A percentile compares a stretch with the other conserved stretches of the same genome.
phyloP scores from a whole-genome alignment of 495 filamentous ascomycete genomes.

The Penicillium daleae region DNA sequence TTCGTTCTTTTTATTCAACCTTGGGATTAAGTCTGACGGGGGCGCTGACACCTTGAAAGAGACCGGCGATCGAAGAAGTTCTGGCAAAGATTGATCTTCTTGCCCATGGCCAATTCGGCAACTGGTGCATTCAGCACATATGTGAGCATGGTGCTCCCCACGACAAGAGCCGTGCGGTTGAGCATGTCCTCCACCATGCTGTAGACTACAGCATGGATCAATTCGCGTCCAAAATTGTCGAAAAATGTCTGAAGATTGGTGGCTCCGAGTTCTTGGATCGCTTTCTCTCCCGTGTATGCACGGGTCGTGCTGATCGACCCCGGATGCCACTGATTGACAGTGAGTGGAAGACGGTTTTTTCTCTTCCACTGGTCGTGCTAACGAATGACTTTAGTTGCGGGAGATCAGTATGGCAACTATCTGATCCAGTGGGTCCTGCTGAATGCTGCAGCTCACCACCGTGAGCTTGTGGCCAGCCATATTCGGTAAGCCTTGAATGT shows the following conservation, averaged over 20 bases:
- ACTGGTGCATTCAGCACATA: slow-evolving; percentile 99
- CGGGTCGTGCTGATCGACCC: slow-evolving; percentile 85
- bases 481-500: slow-evolving; percentile 61
- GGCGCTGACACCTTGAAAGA: slow-evolving; percentile 59
- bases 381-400: slow-evolving; percentile 67
- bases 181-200: slow-evolving; percentile 90
- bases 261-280: slow-evolving; percentile 87
- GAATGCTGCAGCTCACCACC: slow-evolving; percentile 81
- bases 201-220: slow-evolving; percentile 99
- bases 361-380: not conserved
- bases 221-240: slow-evolving; percentile 97
- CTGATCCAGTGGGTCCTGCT: slow-evolving; percentile 95
- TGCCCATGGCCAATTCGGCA: slow-evolving; percentile 97
- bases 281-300: slow-evolving; percentile 92
- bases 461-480: slow-evolving; percentile 89
- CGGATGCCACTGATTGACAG: slow-evolving; percentile 97
- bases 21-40: not conserved
- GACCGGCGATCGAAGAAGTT: slow-evolving; percentile 95
- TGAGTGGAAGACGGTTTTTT: slow-evolving; percentile 41
- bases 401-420: slow-evolving; percentile 98
- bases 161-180: slow-evolving; percentile 90
- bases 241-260: slow-evolving; percentile 98
- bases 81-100: slow-evolving; percentile 92
- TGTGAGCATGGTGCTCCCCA: slow-evolving; percentile 93
- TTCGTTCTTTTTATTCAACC: not conserved